These are phyloP conservation scores for Coniosporium tulheliwenetii DNA, from an alignment of 2,329 filamentous ascomycete species.

Conservation along the genomic window DNA sequence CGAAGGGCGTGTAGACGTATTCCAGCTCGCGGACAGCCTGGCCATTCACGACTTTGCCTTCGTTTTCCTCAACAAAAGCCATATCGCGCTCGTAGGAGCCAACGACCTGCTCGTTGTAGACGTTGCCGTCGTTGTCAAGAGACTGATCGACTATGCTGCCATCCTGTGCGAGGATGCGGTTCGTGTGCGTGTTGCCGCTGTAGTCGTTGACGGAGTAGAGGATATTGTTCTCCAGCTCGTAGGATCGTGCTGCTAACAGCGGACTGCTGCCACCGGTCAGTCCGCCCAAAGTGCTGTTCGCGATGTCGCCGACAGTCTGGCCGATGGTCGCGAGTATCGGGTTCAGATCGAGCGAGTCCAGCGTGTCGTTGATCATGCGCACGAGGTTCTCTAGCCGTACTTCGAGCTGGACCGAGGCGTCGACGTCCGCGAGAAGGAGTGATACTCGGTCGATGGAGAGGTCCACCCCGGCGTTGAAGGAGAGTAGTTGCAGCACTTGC, in stretches of 20 bases:
- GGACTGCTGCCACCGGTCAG: slow-evolving; percentile 5
- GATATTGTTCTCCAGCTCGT: slow-evolving; percentile 39
- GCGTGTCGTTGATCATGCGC: slow-evolving; percentile 41
- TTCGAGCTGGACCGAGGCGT: slow-evolving; percentile 42
- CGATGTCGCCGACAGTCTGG: slow-evolving; percentile 30
- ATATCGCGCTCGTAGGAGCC: slow-evolving; percentile 37
- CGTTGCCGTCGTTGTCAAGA: slow-evolving; percentile 37
- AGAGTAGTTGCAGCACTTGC: slow-evolving; percentile 40
- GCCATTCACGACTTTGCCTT: slow-evolving; percentile 7
- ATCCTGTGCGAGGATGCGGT: slow-evolving; percentile 39
- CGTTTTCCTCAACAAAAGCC: slow-evolving; percentile 27
- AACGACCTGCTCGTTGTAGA: slow-evolving; percentile 26
- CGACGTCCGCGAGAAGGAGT: slow-evolving; percentile 42
- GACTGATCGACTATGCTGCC: slow-evolving; percentile 38
- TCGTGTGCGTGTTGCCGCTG: slow-evolving; percentile 34
- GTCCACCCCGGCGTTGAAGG: slow-evolving; percentile 46
- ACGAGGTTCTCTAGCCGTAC: slow-evolving; percentile 45
- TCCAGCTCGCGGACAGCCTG: slow-evolving; percentile 7
- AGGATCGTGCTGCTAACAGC: slow-evolving; percentile 16
- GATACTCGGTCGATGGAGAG: slow-evolving; percentile 40
- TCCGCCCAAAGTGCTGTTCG: slow-evolving; percentile 24
- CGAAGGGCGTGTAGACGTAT: slow-evolving; percentile 11
- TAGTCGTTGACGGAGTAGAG: slow-evolving; percentile 48
- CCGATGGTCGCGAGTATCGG: slow-evolving; percentile 42
- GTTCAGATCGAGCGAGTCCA: slow-evolving; percentile 44